Conservation (phyloP, 75 land plant species). For the Picea sitchensis region DNA sequence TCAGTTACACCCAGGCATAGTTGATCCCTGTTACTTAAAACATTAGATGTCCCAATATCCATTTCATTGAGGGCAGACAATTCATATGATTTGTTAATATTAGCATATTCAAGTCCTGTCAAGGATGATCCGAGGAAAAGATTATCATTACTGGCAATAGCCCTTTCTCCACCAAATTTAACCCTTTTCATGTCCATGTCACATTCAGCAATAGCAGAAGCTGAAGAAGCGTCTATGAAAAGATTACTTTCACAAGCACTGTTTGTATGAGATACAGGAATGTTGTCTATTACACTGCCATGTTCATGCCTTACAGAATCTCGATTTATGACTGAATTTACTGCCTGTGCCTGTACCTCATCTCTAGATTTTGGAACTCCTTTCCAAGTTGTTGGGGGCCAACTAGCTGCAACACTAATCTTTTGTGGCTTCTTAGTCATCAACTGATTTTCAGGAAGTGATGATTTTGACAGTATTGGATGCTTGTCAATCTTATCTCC, state of each 20-base stretch:
- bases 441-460: neutral
- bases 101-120: neutral
- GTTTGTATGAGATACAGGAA: neutral
- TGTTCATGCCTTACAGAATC: neutral
- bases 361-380: slow-evolving; percentile 36
- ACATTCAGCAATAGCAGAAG: neutral
- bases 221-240: neutral
- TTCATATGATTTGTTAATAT: neutral
- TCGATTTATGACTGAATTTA: neutral
- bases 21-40: too few relatives aligned
- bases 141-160: neutral
- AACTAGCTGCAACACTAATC: slow-evolving; percentile 13
- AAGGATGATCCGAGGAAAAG: slow-evolving; percentile 1
- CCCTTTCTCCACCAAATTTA: neutral
- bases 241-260: neutral
- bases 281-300: neutral
- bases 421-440: slow-evolving; percentile 10
- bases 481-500: neutral
- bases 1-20: too few relatives aligned
- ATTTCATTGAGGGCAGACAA: neutral
- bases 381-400: slow-evolving; percentile 62
- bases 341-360: neutral
- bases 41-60: too few relatives aligned
- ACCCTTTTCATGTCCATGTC: neutral
- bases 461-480: neutral